Conservation (phyloP, 164 flowering plant species). For the Malania oleifera region DNA sequence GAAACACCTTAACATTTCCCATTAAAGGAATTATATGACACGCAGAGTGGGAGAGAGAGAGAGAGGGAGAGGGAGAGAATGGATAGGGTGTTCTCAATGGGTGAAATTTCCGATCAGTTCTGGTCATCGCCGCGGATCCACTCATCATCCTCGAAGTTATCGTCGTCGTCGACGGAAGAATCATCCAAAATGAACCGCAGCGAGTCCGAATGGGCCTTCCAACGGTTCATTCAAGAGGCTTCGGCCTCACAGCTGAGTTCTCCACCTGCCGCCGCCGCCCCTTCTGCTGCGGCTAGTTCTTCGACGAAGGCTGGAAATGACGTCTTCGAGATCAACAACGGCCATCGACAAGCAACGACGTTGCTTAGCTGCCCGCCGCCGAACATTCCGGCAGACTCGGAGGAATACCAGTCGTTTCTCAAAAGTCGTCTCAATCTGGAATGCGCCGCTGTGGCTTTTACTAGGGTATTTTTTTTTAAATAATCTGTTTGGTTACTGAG, state of each 20-base stretch:
- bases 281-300: constrained; percentile 1
- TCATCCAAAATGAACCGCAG: constrained; percentile 60
- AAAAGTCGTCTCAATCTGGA: constrained; percentile 73
- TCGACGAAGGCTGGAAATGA: constrained; percentile 11
- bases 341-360: background rate
- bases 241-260: constrained; percentile 5
- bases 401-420: constrained; percentile 71
- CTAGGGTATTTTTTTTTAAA: constrained; percentile 40
- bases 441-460: constrained; percentile 86
- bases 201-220: constrained; percentile 89
- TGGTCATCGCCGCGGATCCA: constrained; percentile 39
- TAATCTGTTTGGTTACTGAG: background rate
- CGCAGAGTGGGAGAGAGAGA: constrained; percentile 13
- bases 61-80: constrained; percentile 15
- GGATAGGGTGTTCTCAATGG: constrained; percentile 82
- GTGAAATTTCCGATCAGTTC: constrained; percentile 56
- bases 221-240: constrained; percentile 63
- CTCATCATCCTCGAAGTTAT: constrained; percentile 1
- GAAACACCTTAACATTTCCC: no score
- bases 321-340: constrained; percentile 27
- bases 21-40: no score
- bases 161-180: background rate
- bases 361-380: constrained; percentile 6
- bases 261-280: background rate
- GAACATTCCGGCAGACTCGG: constrained; percentile 48